phyloP scores from a whole-genome alignment of 1,139 yeast species.

The Keqinozyma sinolaborantium region DNA sequence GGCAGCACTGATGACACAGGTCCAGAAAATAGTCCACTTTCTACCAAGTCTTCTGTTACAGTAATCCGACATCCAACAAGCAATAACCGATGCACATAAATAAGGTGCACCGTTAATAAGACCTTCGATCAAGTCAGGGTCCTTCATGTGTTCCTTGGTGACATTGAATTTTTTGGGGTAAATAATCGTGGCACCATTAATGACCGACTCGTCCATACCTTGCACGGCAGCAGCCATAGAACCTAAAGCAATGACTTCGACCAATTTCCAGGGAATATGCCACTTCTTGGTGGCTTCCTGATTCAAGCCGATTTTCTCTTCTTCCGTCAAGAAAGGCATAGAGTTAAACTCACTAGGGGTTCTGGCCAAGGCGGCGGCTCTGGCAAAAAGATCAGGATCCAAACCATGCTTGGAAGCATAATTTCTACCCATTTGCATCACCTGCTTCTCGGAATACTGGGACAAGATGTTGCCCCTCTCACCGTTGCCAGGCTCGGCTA shows the following conservation, averaged over 20 bases:
- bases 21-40: slow-evolving; percentile 67
- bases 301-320: slow-evolving; percentile 54
- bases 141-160: slow-evolving; percentile 29
- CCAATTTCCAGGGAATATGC: slow-evolving; percentile 58
- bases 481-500: slow-evolving; percentile 20
- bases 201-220: slow-evolving; percentile 90
- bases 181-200: slow-evolving; percentile 77
- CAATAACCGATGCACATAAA: slow-evolving; percentile 63
- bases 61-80: slow-evolving; percentile 74
- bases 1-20: slow-evolving; percentile 61
- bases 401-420: slow-evolving; percentile 62
- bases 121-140: slow-evolving; percentile 69
- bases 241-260: slow-evolving; percentile 66
- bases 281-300: slow-evolving; percentile 62
- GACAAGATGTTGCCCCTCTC: slow-evolving; percentile 55
- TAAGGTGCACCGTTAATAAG: slow-evolving; percentile 81
- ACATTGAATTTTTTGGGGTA: slow-evolving; percentile 59
- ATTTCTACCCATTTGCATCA: slow-evolving; percentile 65
- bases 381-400: slow-evolving; percentile 63
- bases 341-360: slow-evolving; percentile 57
- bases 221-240: slow-evolving; percentile 90
- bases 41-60: slow-evolving; percentile 65
- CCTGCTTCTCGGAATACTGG: slow-evolving; percentile 63
- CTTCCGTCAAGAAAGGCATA: slow-evolving; percentile 53
- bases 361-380: slow-evolving; percentile 77